A percentile compares a stretch with the other conserved stretches of the same genome.
Conservation (phyloP, 2,329 filamentous ascomycete species). For the Didymella exigua region DNA sequence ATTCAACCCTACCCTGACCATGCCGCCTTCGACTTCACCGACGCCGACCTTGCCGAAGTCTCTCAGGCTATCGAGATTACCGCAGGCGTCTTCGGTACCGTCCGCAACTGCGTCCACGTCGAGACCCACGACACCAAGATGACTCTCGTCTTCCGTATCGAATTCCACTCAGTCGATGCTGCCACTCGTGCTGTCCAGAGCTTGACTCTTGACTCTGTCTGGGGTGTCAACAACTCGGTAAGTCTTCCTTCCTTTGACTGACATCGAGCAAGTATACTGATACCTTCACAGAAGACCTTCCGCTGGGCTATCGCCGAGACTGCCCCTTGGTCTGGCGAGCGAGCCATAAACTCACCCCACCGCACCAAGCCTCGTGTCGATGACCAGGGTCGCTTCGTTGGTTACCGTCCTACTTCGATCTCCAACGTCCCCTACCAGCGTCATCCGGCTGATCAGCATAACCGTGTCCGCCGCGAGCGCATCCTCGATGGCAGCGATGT, state of each 20-base stretch:
- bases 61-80: constrained; percentile 19
- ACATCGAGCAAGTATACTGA: constrained; percentile 22
- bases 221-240: constrained; percentile 22
- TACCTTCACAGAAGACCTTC: constrained; percentile 28
- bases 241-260: constrained; percentile 7
- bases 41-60: constrained; percentile 23
- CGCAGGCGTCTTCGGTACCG: constrained; percentile 24
- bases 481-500: constrained; percentile 54
- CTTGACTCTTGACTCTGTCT: constrained; percentile 17
- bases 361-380: constrained; percentile 30
- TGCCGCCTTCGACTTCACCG: constrained; percentile 19
- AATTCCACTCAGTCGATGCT: constrained; percentile 39
- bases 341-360: constrained; percentile 26
- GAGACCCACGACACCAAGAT: constrained; percentile 24
- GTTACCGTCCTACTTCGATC: constrained; percentile 18
- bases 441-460: constrained; percentile 41
- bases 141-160: constrained; percentile 36
- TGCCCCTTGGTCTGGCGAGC: constrained; percentile 28
- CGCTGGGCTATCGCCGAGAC: constrained; percentile 25
- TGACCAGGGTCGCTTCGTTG: constrained; percentile 30
- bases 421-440: constrained; percentile 11
- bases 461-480: constrained; percentile 46
- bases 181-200: constrained; percentile 35
- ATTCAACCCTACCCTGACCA: constrained; percentile 25
- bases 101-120: constrained; percentile 29